Evolutionary conservation across 2,329 filamentous ascomycete genomes (phyloP).

Genomic region (Chalaropsis ovoidea): DNA sequence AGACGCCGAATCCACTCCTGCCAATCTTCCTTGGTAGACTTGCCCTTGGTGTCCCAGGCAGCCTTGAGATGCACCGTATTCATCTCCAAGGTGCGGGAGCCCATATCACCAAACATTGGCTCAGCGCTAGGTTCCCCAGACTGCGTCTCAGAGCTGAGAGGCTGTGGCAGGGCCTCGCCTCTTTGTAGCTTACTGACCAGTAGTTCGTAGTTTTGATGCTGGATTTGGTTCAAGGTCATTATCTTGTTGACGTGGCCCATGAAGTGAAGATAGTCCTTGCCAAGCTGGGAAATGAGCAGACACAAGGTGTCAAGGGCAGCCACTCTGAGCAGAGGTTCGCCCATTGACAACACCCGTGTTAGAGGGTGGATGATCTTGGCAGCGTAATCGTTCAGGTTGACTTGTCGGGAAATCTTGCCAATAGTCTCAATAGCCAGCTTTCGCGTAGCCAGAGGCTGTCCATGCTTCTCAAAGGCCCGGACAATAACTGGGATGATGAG

Average conservation of each 20-base stretch:
- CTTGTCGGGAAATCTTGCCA: constrained; percentile 85
- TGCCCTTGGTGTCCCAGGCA: constrained; percentile 93
- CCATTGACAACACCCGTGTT: constrained; percentile 65
- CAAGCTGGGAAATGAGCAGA: constrained; percentile 88
- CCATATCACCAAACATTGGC: constrained; percentile 68
- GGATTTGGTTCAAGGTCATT: constrained; percentile 67
- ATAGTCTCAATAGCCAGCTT: constrained; percentile 91
- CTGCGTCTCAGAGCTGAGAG: constrained; percentile 75
- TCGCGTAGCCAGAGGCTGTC: constrained; percentile 66
- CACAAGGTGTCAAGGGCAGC: constrained; percentile 89
- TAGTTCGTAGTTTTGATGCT: constrained; percentile 83
- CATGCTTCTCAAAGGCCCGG: constrained; percentile 80
- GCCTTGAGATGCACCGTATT: constrained; percentile 95
- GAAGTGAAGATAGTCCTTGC: constrained; percentile 90
- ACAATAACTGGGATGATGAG: constrained; percentile 94
- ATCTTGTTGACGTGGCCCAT: constrained; percentile 87
- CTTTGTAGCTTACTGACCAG: constrained; percentile 88
- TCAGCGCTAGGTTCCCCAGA: constrained; percentile 64
- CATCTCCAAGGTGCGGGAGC: constrained; percentile 88
- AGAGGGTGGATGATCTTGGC: constrained; percentile 94
- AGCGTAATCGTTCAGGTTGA: constrained; percentile 94
- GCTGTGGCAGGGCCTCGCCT: constrained; percentile 87
- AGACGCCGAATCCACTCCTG: constrained; percentile 97
- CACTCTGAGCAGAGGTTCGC: constrained; percentile 62
- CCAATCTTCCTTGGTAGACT: constrained; percentile 98